Evolutionary conservation across 1,284 basidiomycete species (phyloP), one percentile per base, ranked within the genome.

Genomic region (Ganoderma lucidum): DNA sequence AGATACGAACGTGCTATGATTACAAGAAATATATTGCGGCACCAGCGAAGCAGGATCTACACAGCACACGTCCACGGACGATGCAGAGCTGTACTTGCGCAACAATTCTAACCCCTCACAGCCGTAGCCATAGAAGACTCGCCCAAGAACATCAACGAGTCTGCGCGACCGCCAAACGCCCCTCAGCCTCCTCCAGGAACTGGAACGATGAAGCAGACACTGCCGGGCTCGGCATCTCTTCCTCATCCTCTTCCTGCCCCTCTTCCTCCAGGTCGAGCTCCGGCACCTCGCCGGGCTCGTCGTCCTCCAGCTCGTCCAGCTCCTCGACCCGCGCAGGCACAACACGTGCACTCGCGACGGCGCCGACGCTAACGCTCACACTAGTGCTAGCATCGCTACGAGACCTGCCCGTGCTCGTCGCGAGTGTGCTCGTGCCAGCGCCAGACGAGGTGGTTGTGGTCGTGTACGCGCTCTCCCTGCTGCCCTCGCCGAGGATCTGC

Each of bases 401-500:
- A 30, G 55, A 56, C 55, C 55, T 35, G 55, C 55, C 55, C 55
- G 55, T 56, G 48, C 48, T 51, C 48, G 48, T 51, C 55, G 55
- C 55, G 3, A 55, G 53, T 15, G 53, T 55, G 53, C 53, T 51
- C 5, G 48, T 51, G 48, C 48, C 23, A 2, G 48, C 48, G 12
- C 48, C 48, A 0, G 53, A 32, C 9, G 23, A 17, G 5, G 30
- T 32, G 15, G 23, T 8, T 2, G 53, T 56, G 30, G 32, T 17
- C 56, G 56, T 59, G 35, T 35, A 59, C 19, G n/a, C 35, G 56
- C 56, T 59, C 19, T 59, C 56, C 35, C 56, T 35, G 15, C 19
- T n/a, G n/a, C 56, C 56, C 56, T 59, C 56, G 35, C 56, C 56
- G 35, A 59, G 56, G 17, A 59, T 35, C 56, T 59, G 56, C 30